phyloP scores from a whole-genome alignment of 2,329 filamentous ascomycete genomes.

The Talaromyces sp. region DNA sequence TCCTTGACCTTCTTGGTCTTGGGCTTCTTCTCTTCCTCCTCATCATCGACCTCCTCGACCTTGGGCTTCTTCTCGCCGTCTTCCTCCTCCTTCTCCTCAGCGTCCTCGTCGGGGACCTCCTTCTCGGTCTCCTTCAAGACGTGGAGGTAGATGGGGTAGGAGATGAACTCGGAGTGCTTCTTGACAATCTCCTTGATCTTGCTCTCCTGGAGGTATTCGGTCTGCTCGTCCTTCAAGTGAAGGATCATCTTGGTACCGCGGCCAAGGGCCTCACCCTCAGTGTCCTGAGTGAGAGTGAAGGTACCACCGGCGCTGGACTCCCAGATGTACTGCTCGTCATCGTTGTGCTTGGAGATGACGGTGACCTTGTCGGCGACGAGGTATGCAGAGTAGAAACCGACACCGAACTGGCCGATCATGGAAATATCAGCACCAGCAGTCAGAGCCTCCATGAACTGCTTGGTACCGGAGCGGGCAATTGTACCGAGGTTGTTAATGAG shows the following conservation, averaged over 20 bases:
- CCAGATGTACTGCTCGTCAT: constrained; percentile 99
- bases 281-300: constrained; percentile 89
- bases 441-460: constrained; percentile 99
- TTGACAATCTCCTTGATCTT: constrained; percentile 99
- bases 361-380: constrained; percentile 95
- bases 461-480: constrained; percentile 97
- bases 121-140: constrained; percentile 99
- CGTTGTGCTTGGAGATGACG: constrained; percentile 98
- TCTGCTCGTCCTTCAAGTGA: constrained; percentile 99
- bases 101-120: constrained; percentile 96
- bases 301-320: constrained; percentile 96
- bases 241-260: constrained; percentile 98
- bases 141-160: constrained; percentile 99
- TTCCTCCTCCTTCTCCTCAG: constrained; percentile 70
- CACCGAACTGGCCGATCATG: constrained; percentile 99
- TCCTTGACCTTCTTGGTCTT: constrained; percentile 99
- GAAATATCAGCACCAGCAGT: constrained; percentile 98
- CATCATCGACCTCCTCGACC: constrained; percentile 88
- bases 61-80: constrained; percentile 92
- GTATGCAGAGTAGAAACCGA: constrained; percentile 99
- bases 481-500: constrained; percentile 99
- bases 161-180: constrained; percentile 99
- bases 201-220: constrained; percentile 96
- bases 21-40: constrained; percentile 78
- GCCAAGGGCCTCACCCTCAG: constrained; percentile 84